phyloP scores from a whole-genome alignment of 495 filamentous ascomycete species.

The Neurospora terricola region DNA sequence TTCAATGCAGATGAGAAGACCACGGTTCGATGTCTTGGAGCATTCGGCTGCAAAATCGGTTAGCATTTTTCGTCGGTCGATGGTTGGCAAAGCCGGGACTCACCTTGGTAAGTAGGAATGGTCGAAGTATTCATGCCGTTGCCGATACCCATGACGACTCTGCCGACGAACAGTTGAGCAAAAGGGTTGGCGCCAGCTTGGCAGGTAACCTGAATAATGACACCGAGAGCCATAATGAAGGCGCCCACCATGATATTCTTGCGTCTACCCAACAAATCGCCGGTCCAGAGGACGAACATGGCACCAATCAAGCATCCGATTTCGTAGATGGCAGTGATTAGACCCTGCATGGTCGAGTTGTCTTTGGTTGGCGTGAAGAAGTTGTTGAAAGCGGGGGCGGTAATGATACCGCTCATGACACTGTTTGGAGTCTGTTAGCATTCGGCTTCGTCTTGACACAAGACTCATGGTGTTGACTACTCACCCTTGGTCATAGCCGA shows the following conservation, averaged over 20 bases:
- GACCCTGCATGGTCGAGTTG: slow-evolving; percentile 64
- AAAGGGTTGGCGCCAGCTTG: slow-evolving; percentile 29
- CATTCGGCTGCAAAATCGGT: slow-evolving; percentile 39
- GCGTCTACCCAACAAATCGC: slow-evolving; percentile 59
- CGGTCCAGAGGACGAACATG: slow-evolving; percentile 56
- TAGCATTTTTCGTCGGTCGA: neutral
- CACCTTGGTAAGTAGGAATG: slow-evolving; percentile 73
- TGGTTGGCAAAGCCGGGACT: slow-evolving; percentile 31
- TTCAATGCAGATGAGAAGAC: slow-evolving; percentile 76
- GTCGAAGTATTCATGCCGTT: slow-evolving; percentile 73
- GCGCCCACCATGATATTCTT: slow-evolving; percentile 47
- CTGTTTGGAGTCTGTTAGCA: slow-evolving; percentile 3
- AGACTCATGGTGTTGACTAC: neutral
- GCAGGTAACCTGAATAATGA: slow-evolving; percentile 55
- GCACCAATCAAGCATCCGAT: slow-evolving; percentile 69
- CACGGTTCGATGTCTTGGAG: slow-evolving; percentile 65
- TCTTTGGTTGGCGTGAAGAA: slow-evolving; percentile 57
- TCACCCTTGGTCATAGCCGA: slow-evolving; percentile 57
- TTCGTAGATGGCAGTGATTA: slow-evolving; percentile 78
- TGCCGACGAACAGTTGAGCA: slow-evolving; percentile 67
- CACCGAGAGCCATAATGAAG: slow-evolving; percentile 61
- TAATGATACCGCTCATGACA: slow-evolving; percentile 75
- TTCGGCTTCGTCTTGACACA: neutral
- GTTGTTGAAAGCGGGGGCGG: slow-evolving; percentile 57
- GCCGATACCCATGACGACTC: slow-evolving; percentile 63